Evolutionary conservation across 73 alveolate species (phyloP), one percentile per base, ranked within the genome.

Genomic region (Blepharisma stoltei): DNA sequence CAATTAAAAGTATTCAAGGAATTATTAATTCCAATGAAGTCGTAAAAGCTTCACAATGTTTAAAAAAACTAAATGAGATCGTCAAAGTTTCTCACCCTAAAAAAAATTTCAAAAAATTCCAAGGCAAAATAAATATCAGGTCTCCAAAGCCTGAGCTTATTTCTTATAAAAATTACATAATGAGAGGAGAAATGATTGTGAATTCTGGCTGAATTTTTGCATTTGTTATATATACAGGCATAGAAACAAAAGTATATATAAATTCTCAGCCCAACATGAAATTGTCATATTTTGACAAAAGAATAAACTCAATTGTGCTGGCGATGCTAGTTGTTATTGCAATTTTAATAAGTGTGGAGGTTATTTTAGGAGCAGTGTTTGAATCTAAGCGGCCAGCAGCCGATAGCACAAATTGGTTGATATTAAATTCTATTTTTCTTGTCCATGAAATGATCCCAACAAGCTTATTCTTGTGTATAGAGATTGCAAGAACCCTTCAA

Each of bases 101-200:
- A 14, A 9, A n/a, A 25, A 25, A 60, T 60, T 60, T 20, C 23
- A 60, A 60, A 60, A 20, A 14, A 14, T 60, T 60, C 23, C 14
- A 60, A 60, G 73, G 73, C 47, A 18, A 18, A 2, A n/a, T 60
- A 14, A 60, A 60, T 8, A 60, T 60, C 1, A 60, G 73, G 5
- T 52, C 66, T 14, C 66, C 66, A 52, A 52, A 52, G 4, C n/a
- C 27, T 20, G 23, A 11, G 23, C n/a, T 14, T 4, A 52, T 52
- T 20, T 14, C n/a, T 1, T 11, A 14, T 52, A 20, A 52, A 14
- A 52, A 52, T 52, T 14, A 14, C 23, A 52, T 52, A 14, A 14
- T 14, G n/a, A 52, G 66, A 52, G 66, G 66, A 52, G 23, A 11
- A 14, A 52, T 14, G 23, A 52, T 52, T 2, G 23, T 14, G 2